phyloP scores from a whole-genome alignment of 768 basidiomycete species.

The Porpolomopsis calyptriformis region DNA sequence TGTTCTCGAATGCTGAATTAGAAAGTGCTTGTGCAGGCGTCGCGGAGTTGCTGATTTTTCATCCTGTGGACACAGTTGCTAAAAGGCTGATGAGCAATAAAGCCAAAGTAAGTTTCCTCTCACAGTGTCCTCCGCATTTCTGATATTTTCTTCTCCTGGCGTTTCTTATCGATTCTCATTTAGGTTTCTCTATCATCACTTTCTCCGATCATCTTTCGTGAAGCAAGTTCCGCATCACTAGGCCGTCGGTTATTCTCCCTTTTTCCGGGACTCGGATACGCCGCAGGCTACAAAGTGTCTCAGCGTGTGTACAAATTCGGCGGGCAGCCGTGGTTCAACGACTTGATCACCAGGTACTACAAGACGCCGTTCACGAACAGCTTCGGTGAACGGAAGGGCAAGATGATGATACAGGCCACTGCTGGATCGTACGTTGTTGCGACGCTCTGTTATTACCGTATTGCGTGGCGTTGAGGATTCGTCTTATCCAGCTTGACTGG shows the following conservation, averaged over 20 bases:
- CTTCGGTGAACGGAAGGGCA: constrained; percentile 93
- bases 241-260: constrained; percentile 70
- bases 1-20: constrained; percentile 5
- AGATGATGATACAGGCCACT: constrained; percentile 89
- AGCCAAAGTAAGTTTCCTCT: constrained; percentile 42
- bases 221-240: constrained; percentile 60
- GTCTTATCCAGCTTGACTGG: constrained; percentile 45
- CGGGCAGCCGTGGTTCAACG: constrained; percentile 96
- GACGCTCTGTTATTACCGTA: neutral
- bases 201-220: constrained; percentile 79
- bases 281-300: constrained; percentile 93
- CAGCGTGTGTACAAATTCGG: constrained; percentile 98
- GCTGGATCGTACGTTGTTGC: constrained; percentile 67
- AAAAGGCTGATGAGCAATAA: constrained; percentile 99
- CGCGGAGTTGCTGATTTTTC: constrained; percentile 90
- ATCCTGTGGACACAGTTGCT: constrained; percentile 95
- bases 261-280: constrained; percentile 98
- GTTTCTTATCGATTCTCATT: neutral
- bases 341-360: constrained; percentile 75
- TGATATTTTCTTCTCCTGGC: neutral
- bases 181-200: constrained; percentile 57
- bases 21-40: constrained; percentile 45
- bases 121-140: constrained; percentile 1
- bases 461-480: neutral
- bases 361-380: constrained; percentile 68